Percentiles rank a stretch among this genome's conserved stretches.
Conservation (phyloP, 2,329 filamentous ascomycete species). For the Eutypa lata region DNA sequence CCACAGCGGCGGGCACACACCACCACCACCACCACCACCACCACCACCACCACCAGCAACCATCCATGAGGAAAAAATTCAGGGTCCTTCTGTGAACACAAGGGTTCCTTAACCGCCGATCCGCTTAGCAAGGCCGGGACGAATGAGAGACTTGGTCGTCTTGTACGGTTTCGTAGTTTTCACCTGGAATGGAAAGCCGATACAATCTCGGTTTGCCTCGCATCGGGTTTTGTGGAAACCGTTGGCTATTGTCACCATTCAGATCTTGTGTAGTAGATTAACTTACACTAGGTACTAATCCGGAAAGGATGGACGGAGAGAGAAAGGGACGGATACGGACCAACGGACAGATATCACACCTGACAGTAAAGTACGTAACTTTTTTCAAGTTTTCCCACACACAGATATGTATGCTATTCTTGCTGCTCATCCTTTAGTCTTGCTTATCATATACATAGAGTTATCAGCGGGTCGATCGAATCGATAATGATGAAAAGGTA, state of each 20-base stretch:
- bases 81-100: not conserved
- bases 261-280: not conserved
- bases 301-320: not conserved
- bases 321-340: not conserved
- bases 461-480: too few relatives aligned
- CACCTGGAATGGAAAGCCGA: not conserved
- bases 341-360: too few relatives aligned
- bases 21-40: too few relatives aligned
- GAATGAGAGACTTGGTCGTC: not conserved
- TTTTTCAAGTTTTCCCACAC: too few relatives aligned
- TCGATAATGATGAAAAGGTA: too few relatives aligned
- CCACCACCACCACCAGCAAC: too few relatives aligned
- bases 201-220: not conserved
- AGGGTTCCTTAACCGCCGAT: not conserved
- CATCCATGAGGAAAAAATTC: not conserved
- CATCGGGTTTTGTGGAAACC: not conserved
- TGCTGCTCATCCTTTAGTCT: too few relatives aligned
- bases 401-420: too few relatives aligned
- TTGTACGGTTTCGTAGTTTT: not conserved
- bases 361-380: too few relatives aligned
- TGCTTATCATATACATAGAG: too few relatives aligned
- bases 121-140: not conserved
- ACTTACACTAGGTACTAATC: not conserved
- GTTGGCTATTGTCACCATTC: not conserved
- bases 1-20: too few relatives aligned